A percentile compares a stretch with the other conserved stretches of the same genome.
Evolutionary conservation across 2,329 filamentous ascomycete genomes (phyloP).

Genomic region (Thermoascus crustaceus): DNA sequence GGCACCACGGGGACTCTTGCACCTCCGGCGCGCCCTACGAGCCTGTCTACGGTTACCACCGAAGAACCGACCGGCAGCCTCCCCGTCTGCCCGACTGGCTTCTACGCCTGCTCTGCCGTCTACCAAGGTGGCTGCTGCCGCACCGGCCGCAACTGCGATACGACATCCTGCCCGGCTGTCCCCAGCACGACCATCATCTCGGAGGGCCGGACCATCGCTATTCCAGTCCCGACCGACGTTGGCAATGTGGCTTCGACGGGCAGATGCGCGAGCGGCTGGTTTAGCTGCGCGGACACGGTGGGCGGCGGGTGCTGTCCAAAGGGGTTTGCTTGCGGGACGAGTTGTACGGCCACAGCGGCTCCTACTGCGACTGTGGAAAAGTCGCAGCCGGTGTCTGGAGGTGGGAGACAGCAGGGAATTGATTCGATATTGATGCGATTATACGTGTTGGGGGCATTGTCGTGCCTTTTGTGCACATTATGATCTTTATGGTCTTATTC

Average conservation of each 20-base stretch:
- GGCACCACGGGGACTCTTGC: conserved; percentile 23
- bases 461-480: too few relatives aligned
- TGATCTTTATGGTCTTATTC: too few relatives aligned
- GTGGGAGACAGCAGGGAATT: too few relatives aligned
- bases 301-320: conserved; percentile 77
- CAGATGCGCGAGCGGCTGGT: conserved; percentile 73
- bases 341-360: conserved; percentile 53
- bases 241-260: conserved; percentile 25
- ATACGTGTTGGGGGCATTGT: too few relatives aligned
- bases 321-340: conserved; percentile 66
- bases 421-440: too few relatives aligned
- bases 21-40: conserved; percentile 33
- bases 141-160: conserved; percentile 75
- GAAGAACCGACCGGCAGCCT: conserved; percentile 30
- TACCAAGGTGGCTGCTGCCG: conserved; percentile 81
- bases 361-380: conserved; percentile 47
- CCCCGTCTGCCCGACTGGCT: conserved; percentile 69
- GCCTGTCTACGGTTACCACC: conserved; percentile 26
- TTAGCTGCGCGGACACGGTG: conserved; percentile 55
- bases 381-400: conserved; percentile 16
- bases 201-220: conserved; percentile 62
- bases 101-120: conserved; percentile 80
- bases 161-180: conserved; percentile 65
- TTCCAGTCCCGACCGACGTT: conserved; percentile 43
- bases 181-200: conserved; percentile 57